phyloP scores from a whole-genome alignment of 805 yeast species.

The Kazachstania taianensis region DNA sequence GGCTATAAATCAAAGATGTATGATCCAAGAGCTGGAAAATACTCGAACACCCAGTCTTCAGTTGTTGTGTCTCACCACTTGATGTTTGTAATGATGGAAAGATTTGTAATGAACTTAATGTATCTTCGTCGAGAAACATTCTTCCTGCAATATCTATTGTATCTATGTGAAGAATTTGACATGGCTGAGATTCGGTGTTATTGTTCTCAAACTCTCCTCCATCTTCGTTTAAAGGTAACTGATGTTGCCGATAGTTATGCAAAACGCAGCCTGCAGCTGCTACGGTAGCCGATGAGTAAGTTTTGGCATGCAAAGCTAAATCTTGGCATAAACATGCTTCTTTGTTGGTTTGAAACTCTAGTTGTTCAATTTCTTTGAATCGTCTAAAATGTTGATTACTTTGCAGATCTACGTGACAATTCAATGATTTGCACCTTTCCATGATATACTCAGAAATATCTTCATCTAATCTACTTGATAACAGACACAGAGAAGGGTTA shows the following conservation, averaged over 20 bases:
- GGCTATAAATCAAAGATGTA: conserved; percentile 27
- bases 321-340: background rate
- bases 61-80: conserved; percentile 9
- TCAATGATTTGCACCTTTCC: conserved; percentile 4
- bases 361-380: background rate
- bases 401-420: conserved; percentile 9
- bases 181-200: background rate
- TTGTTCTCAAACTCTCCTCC: background rate
- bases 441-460: conserved; percentile 5
- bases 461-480: conserved; percentile 15
- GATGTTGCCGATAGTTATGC: background rate
- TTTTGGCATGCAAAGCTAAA: conserved; percentile 1
- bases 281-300: conserved; percentile 5
- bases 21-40: conserved; percentile 12
- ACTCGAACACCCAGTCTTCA: conserved; percentile 13
- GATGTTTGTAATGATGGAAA: conserved; percentile 10
- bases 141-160: conserved; percentile 7
- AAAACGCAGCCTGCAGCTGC: conserved; percentile 9
- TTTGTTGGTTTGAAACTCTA: background rate
- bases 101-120: conserved; percentile 18
- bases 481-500: conserved; percentile 13
- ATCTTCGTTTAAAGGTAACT: background rate
- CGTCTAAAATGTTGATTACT: conserved; percentile 7
- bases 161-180: conserved; percentile 4
- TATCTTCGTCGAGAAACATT: conserved; percentile 21